Conservation (phyloP, 2,329 filamentous ascomycete genomes). For the Fusarium coicis region DNA sequence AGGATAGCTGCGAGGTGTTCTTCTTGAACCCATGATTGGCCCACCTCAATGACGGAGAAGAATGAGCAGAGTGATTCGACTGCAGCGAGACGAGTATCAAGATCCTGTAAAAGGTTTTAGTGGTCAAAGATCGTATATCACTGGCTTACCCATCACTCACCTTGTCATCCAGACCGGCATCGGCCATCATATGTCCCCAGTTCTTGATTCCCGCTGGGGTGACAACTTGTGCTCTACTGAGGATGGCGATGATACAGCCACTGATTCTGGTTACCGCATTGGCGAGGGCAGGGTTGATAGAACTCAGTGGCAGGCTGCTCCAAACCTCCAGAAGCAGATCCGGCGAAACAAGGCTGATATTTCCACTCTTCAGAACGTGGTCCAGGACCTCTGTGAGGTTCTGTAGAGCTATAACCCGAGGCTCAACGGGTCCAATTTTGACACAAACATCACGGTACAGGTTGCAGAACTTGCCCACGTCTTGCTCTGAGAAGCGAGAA, state of each 20-base stretch:
- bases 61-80: slow-evolving; percentile 65
- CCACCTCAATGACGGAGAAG: slow-evolving; percentile 46
- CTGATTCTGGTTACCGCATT: slow-evolving; percentile 61
- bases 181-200: slow-evolving; percentile 64
- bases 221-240: slow-evolving; percentile 39
- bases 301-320: slow-evolving; percentile 50
- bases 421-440: slow-evolving; percentile 53
- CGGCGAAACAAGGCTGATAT: slow-evolving; percentile 46
- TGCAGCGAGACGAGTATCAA: slow-evolving; percentile 72
- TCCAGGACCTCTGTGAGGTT: slow-evolving; percentile 61
- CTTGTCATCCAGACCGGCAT: slow-evolving; percentile 60
- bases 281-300: slow-evolving; percentile 60
- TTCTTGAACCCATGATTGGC: slow-evolving; percentile 39
- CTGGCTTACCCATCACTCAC: slow-evolving; percentile 45
- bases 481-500: slow-evolving; percentile 37
- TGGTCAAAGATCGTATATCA: slow-evolving; percentile 35
- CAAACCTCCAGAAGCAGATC: slow-evolving; percentile 54
- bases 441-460: slow-evolving; percentile 58
- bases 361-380: slow-evolving; percentile 46
- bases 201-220: slow-evolving; percentile 40
- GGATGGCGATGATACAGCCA: slow-evolving; percentile 56
- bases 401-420: slow-evolving; percentile 58
- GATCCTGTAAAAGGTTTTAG: slow-evolving; percentile 58
- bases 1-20: slow-evolving; percentile 68
- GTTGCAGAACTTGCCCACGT: slow-evolving; percentile 49